Evolutionary conservation across 2,329 filamentous ascomycete species (phyloP), one percentile per base, ranked within the genome.

Genomic region (Ceratocystis colombiana): DNA sequence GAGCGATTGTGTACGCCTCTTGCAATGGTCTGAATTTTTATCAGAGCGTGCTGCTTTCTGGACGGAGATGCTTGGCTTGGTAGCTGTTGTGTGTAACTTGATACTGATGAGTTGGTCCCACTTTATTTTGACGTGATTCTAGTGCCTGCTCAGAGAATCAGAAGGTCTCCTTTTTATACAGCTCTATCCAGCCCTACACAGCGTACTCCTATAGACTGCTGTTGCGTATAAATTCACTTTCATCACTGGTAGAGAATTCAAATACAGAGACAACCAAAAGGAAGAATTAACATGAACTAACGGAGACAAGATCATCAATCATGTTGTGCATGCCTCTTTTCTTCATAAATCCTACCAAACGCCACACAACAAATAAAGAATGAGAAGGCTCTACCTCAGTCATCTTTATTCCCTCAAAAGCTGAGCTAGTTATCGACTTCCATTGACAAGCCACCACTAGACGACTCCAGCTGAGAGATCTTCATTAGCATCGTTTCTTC

Each of bases 401-500:
- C 62, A n/a, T 5, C 3, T 22, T 33, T 33, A 28, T 28, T 64
- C 17, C 37, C 25, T 17, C 22, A 25, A 64, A 15, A 41, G 5
- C 28, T 20, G n/a, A 59, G 37, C 33, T 64, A 70, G 68, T 70
- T 69, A 69, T 77, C 76, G 64, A 76, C 68, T 64, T 77, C 74
- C 75, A 77, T 76, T 15, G 71, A 70, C 45, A 70, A 70, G 22
- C 69, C 66, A 8, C 25, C 37, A 5, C 28, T 67, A 8, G 68
- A 69, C 50, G 71, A 71, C 64, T 68, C 68, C 64, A 73, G 72
- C 70, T 83, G 78, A 57, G 82, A 73, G 67, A 89, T 83, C 70
- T 79, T 79, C 67, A 68, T 68, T 28, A 68, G 41, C 41, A 66
- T 41, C 12, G 59, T 66, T 50, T 68, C 77, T 73, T 86, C 86